Evolutionary conservation across 305 asterid species (phyloP).

Genomic region (Petunia hybrid): DNA sequence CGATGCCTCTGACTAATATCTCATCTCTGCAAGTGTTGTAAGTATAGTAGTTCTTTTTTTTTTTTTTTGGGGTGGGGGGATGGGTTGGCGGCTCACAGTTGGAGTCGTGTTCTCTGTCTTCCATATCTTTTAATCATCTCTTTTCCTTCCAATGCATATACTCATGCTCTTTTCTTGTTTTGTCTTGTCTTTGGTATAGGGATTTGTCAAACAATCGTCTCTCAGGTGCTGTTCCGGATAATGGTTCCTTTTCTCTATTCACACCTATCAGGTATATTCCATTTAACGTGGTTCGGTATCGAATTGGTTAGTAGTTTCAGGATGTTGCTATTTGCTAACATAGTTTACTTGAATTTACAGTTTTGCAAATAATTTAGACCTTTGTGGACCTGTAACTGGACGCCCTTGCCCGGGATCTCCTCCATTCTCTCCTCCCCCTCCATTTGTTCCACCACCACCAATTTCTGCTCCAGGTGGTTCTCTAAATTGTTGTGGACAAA

Average conservation of each 20-base stretch:
- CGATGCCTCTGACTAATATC: slow-evolving; percentile 58
- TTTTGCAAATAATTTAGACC: slow-evolving; percentile 92
- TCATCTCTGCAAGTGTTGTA: slow-evolving; percentile 63
- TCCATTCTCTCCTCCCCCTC: slow-evolving; percentile 99
- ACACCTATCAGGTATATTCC: slow-evolving; percentile 87
- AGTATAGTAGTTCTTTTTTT: slow-evolving; percentile 42
- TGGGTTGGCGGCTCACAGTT: not conserved
- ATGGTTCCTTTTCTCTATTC: slow-evolving; percentile 93
- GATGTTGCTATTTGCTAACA: slow-evolving; percentile 36
- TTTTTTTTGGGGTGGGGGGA: not conserved
- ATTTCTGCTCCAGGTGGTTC: slow-evolving; percentile 74
- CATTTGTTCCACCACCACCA: slow-evolving; percentile 90
- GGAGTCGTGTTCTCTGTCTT: slow-evolving; percentile 3
- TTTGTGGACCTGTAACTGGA: slow-evolving; percentile 97
- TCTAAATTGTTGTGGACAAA: not conserved
- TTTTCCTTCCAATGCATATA: not conserved
- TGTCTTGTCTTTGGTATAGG: slow-evolving; percentile 51
- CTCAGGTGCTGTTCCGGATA: slow-evolving; percentile 93
- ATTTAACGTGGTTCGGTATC: slow-evolving; percentile 28
- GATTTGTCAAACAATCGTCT: slow-evolving; percentile 94
- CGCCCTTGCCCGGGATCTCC: slow-evolving; percentile 99
- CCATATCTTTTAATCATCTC: slow-evolving; percentile 18
- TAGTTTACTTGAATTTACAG: slow-evolving; percentile 51
- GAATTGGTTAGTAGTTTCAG: slow-evolving; percentile 31
- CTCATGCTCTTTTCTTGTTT: slow-evolving; percentile 2